These are phyloP conservation scores for Platanus orientalis DNA, from an alignment of 164 flowering plant species.

Conservation along the genomic window DNA sequence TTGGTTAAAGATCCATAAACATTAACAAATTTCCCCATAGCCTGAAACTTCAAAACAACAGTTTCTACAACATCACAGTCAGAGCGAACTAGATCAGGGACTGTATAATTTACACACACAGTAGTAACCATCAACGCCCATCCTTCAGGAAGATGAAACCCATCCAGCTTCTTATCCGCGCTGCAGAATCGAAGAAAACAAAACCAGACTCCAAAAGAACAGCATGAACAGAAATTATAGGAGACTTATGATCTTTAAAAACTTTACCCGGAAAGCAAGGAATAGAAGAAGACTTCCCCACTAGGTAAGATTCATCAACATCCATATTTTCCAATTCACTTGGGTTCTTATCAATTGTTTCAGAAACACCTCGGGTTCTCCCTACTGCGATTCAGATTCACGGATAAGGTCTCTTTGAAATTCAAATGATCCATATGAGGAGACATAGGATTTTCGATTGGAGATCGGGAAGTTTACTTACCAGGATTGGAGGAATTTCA, in stretches of 20 bases:
- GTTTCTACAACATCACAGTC: constrained; percentile 16
- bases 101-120: constrained; percentile 41
- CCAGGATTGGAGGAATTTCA: no score
- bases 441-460: background rate
- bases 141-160: constrained; percentile 36
- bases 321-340: constrained; percentile 24
- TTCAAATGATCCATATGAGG: background rate
- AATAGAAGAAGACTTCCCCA: constrained; percentile 24
- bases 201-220: constrained; percentile 73
- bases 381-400: background rate
- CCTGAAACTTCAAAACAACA: constrained; percentile 53
- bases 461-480: background rate
- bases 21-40: constrained; percentile 41
- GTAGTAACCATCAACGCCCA: constrained; percentile 32
- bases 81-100: constrained; percentile 36
- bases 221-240: constrained; percentile 66
- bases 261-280: constrained; percentile 56
- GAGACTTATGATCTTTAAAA: constrained; percentile 35
- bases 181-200: constrained; percentile 38
- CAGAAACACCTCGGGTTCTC: background rate
- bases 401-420: background rate
- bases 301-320: constrained; percentile 21
- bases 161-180: constrained; percentile 24
- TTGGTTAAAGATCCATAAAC: constrained; percentile 53
- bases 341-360: background rate